Evolutionary conservation across 495 filamentous ascomycete species (phyloP).

Genomic region (Copromyces sp.): DNA sequence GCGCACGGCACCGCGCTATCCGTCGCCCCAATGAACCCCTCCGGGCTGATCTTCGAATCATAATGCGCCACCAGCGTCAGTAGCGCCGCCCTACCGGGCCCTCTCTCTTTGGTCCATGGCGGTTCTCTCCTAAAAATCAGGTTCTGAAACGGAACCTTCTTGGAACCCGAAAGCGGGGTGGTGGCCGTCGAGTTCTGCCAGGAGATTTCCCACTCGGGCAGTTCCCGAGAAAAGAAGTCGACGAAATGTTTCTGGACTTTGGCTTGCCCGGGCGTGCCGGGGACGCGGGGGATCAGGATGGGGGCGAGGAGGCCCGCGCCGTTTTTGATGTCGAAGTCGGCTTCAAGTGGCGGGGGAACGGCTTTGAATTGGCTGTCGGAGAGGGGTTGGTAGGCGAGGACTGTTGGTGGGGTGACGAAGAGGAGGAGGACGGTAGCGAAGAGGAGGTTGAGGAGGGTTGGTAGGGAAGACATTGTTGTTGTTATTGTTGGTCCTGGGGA

Average conservation of each 20-base stretch:
- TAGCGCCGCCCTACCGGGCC: constrained; percentile 53
- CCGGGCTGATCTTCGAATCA: constrained; percentile 64
- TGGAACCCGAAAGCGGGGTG: constrained; percentile 56
- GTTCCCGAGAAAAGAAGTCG: constrained; percentile 55
- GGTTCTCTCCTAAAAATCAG: constrained; percentile 73
- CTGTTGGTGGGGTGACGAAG: constrained; percentile 11
- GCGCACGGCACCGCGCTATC: constrained; percentile 87
- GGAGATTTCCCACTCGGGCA: constrained; percentile 69
- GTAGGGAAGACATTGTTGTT: background rate
- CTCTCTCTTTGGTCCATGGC: constrained; percentile 49
- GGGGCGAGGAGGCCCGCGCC: constrained; percentile 60
- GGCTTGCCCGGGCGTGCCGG: constrained; percentile 62
- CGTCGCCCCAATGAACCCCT: constrained; percentile 79
- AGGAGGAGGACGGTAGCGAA: constrained; percentile 11
- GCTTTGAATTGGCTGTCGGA: constrained; percentile 57
- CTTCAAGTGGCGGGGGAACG: constrained; percentile 46
- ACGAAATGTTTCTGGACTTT: constrained; percentile 66
- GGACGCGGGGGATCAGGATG: constrained; percentile 72
- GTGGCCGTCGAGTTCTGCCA: constrained; percentile 73
- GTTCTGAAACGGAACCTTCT: constrained; percentile 69
- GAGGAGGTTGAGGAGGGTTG: constrained; percentile 1
- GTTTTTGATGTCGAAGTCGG: constrained; percentile 62
- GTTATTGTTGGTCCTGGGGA: background rate
- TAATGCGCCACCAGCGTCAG: constrained; percentile 91
- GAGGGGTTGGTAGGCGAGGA: constrained; percentile 54